phyloP scores from a whole-genome alignment of 176 grass and related monocot species.

The Neostapfia colusana region DNA sequence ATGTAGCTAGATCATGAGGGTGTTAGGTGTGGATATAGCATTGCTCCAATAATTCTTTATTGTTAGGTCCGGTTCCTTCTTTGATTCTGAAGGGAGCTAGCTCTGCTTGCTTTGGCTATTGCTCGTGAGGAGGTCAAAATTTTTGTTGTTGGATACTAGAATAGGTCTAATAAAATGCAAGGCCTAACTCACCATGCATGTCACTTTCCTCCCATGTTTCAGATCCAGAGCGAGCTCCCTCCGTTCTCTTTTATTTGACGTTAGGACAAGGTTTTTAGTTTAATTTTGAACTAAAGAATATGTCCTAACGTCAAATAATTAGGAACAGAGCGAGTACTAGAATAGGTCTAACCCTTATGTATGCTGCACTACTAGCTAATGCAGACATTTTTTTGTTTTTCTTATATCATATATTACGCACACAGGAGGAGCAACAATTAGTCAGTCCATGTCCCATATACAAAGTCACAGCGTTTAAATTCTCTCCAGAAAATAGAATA shows the following conservation, averaged over 20 bases:
- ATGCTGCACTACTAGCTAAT: background rate
- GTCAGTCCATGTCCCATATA: background rate
- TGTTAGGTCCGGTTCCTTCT: constrained; percentile 55
- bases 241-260: too few relatives aligned
- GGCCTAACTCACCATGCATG: constrained; percentile 49
- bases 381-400: background rate
- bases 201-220: constrained; percentile 42
- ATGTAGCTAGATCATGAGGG: constrained; percentile 20
- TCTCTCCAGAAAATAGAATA: constrained; percentile 1
- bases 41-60: constrained; percentile 45
- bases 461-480: background rate
- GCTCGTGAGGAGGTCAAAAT: constrained; percentile 42
- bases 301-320: too few relatives aligned
- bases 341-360: background rate
- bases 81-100: too few relatives aligned
- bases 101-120: too few relatives aligned
- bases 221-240: constrained; percentile 22
- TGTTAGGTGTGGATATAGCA: constrained; percentile 50
- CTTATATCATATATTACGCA: too few relatives aligned
- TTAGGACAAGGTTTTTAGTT: too few relatives aligned
- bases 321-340: too few relatives aligned
- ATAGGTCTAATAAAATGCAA: constrained; percentile 48
- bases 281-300: too few relatives aligned
- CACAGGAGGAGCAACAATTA: background rate
- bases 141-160: constrained; percentile 53